Percentiles rank a stretch among this genome's conserved stretches.
phyloP scores from a whole-genome alignment of 208 protist genomes.

The Leishmania tropica region DNA sequence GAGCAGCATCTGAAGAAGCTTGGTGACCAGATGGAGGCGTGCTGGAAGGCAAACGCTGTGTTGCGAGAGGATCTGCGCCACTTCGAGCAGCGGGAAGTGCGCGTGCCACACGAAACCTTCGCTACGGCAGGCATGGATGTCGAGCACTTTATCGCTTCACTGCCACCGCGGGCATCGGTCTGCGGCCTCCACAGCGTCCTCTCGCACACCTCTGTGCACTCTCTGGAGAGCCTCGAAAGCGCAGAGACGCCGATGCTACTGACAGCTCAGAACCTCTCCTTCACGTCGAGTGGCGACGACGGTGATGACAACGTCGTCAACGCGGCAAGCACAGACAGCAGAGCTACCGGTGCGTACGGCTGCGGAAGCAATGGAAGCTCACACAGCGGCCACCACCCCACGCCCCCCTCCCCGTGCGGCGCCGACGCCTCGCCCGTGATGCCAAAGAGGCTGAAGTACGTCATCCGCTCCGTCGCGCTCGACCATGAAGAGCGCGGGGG shows the following conservation, averaged over 20 bases:
- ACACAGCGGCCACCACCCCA: background rate
- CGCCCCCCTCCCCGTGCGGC: background rate
- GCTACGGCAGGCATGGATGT: slow-evolving; percentile 23
- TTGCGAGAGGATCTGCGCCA: slow-evolving; percentile 27
- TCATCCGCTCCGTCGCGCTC: slow-evolving; percentile 23
- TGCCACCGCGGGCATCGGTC: slow-evolving; percentile 27
- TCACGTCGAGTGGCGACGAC: background rate
- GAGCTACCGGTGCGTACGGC: background rate
- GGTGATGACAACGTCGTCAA: background rate
- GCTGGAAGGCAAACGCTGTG: slow-evolving; percentile 22
- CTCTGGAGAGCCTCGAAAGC: slow-evolving; percentile 15
- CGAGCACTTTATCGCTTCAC: slow-evolving; percentile 34
- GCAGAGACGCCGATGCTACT: slow-evolving; percentile 15
- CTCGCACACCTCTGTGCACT: slow-evolving; percentile 11
- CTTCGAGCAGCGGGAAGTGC: slow-evolving; percentile 24
- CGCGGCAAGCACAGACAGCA: background rate
- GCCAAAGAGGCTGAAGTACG: slow-evolving; percentile 30
- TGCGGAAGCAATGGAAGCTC: background rate
- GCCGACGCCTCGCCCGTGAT: background rate
- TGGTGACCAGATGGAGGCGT: slow-evolving; percentile 16
- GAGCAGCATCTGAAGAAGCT: slow-evolving; percentile 19
- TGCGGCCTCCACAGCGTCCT: background rate
- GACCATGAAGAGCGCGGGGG: background rate
- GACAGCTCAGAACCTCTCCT: slow-evolving; percentile 30
- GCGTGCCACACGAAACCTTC: slow-evolving; percentile 23